These are phyloP conservation scores for Coix lacrymajobi DNA, from an alignment of 176 grass and related monocot species.

Conservation along the genomic window DNA sequence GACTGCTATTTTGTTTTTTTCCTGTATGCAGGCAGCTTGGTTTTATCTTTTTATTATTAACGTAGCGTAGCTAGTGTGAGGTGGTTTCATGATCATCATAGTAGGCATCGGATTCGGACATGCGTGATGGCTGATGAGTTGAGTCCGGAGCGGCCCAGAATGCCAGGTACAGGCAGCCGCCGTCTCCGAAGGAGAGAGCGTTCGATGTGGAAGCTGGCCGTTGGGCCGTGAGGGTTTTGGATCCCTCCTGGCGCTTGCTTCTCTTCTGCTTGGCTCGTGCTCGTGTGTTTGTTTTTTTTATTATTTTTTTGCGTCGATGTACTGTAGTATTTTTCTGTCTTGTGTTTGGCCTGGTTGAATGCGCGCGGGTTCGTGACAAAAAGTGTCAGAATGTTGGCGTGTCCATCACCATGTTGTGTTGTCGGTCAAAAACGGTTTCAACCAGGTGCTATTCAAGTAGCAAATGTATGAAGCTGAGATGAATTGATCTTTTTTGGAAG, in stretches of 20 bases:
- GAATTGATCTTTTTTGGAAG: too few relatives aligned
- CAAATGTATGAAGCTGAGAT: neutral
- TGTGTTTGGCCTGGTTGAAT: slow-evolving; percentile 15
- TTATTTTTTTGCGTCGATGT: neutral
- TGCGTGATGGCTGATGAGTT: neutral
- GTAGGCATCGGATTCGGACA: neutral
- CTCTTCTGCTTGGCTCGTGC: slow-evolving; percentile 1
- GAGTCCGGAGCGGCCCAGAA: neutral
- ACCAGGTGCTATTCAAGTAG: neutral
- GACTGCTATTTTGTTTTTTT: neutral
- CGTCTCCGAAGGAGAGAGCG: slow-evolving; percentile 77
- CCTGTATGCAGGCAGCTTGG: neutral
- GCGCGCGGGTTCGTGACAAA: slow-evolving; percentile 23
- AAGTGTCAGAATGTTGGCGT: neutral
- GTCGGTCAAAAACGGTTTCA: neutral
- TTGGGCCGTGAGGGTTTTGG: slow-evolving; percentile 30
- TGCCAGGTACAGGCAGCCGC: slow-evolving; percentile 36
- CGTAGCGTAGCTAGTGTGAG: slow-evolving; percentile 31
- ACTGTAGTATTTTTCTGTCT: neutral
- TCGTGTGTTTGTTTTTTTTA: neutral
- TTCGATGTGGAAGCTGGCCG: slow-evolving; percentile 21
- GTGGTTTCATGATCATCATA: neutral
- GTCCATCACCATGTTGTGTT: neutral
- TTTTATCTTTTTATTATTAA: neutral
- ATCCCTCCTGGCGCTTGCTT: slow-evolving; percentile 14